Evolutionary conservation across 129 eudicot genomes (phyloP).

Genomic region (Helianthus tuberosus): DNA sequence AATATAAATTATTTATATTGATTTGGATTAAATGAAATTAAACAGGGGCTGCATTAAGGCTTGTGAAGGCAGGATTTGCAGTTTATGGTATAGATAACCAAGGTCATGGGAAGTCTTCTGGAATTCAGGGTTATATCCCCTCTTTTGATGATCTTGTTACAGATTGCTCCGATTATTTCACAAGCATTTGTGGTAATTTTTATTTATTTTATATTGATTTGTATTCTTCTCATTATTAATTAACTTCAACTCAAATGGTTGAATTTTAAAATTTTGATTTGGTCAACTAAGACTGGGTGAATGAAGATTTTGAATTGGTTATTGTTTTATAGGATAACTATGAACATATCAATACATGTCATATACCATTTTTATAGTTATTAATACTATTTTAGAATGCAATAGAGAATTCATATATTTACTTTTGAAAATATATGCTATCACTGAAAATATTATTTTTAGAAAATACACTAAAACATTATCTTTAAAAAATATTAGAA

Average conservation of each 20-base stretch:
- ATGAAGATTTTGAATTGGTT: slow-evolving; percentile 23
- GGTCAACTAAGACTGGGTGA: slow-evolving; percentile 20
- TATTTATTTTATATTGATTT: neutral
- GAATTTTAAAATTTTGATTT: slow-evolving; percentile 18
- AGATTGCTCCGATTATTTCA: slow-evolving; percentile 67
- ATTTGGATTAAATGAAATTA: slow-evolving; percentile 11
- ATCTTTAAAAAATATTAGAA: too few relatives aligned
- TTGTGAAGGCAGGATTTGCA: slow-evolving; percentile 77
- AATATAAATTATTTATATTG: neutral
- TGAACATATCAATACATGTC: slow-evolving; percentile 15
- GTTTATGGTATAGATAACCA: slow-evolving; percentile 77
- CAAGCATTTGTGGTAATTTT: slow-evolving; percentile 63
- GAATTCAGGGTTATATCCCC: slow-evolving; percentile 61
- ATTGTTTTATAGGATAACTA: slow-evolving; percentile 24
- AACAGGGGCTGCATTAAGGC: slow-evolving; percentile 62
- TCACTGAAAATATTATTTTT: too few relatives aligned
- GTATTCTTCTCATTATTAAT: neutral
- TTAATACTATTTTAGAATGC: too few relatives aligned
- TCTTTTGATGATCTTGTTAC: slow-evolving; percentile 69
- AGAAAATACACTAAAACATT: too few relatives aligned
- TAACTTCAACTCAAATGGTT: slow-evolving; percentile 8
- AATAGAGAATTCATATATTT: too few relatives aligned
- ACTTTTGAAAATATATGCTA: too few relatives aligned
- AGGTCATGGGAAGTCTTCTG: slow-evolving; percentile 93
- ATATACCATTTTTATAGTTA: neutral